Base-by-base conservation (phyloP, 2,329 filamentous ascomycete genomes). In the Neurospora sp. region DNA sequence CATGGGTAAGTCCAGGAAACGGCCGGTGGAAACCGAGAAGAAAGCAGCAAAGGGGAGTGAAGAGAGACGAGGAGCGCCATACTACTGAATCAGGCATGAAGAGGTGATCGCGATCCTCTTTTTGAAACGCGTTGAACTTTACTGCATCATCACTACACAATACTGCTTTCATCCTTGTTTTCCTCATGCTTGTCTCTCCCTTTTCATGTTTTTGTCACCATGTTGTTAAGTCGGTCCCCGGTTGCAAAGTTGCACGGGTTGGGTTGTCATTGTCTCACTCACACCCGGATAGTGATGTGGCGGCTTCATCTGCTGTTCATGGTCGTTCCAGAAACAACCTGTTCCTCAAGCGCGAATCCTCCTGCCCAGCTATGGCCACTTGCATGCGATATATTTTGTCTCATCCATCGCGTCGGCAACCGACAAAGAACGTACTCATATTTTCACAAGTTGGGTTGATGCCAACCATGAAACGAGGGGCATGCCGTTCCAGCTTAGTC, bases 161-260 rank as follows among this genome's bases (percentile, higher is more conserved):
- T 57, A 43, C 36, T 12, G 37, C 65, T 68, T 52, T 37, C 68
- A 39, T 68, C 46, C 39, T 37, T 40, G 43, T 17, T 19, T 39
- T 37, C 66, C 28, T 62, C 46, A 15, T 62, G 52, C 52, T 62
- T 62, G 52, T 62, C 52, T 62, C 23, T 52, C 57, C 40, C 12
- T 37, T 67, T 65, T 66, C 15, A 52, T 68, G 12, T 57, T 38
- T 37, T 52, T 37, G 33, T 36, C 23, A 33, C 62, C 67, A 12
- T 66, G 41, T 23, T 68, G 33, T 37, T 38, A 15, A 62, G 52
- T 62, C 23, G 52, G 52, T 36, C 8, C 12, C 52, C 52, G 52
- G 52, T 62, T 62, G 52, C 52, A 62, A 62, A 36, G 52, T 62
- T 68, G 33, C 69, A 69, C 33, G 68, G 46, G 65, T 17, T 43